These are phyloP conservation scores for Cyanidioschyzon merolae DNA, from an alignment of 23 red algal species.

Conservation along the genomic window DNA sequence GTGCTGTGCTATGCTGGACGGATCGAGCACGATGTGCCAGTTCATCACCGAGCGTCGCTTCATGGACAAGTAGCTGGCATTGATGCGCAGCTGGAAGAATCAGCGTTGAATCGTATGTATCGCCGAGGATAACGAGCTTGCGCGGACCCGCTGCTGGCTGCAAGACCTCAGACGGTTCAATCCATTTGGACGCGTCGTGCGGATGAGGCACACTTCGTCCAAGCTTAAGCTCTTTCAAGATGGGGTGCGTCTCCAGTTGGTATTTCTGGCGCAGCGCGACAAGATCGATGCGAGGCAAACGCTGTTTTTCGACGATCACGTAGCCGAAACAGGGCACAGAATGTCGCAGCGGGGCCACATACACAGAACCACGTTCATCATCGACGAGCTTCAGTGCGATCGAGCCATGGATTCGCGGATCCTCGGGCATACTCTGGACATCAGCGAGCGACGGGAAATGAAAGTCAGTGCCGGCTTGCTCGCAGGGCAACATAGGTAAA, in stretches of 20 bases:
- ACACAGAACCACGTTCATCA: slow-evolving; percentile 31
- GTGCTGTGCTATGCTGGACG: slow-evolving; percentile 67
- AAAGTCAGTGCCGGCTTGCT: not conserved
- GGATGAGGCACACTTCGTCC: not conserved
- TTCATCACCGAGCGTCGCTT: slow-evolving; percentile 60
- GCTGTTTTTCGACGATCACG: slow-evolving; percentile 35
- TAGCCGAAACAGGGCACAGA: slow-evolving; percentile 82
- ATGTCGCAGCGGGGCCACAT: slow-evolving; percentile 57
- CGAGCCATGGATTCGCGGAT: not conserved
- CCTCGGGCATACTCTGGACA: not conserved
- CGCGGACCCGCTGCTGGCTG: slow-evolving; percentile 18
- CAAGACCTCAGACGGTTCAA: slow-evolving; percentile 16
- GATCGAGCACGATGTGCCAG: slow-evolving; percentile 37
- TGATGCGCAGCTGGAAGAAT: slow-evolving; percentile 32
- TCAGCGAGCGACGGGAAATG: not conserved
- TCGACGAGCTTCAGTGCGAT: slow-evolving; percentile 24
- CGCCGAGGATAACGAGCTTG: slow-evolving; percentile 69
- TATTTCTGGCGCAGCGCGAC: not conserved
- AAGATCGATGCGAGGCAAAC: not conserved
- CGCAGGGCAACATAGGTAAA: not conserved
- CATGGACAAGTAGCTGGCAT: slow-evolving; percentile 65
- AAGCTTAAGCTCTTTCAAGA: not conserved
- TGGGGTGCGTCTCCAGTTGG: not conserved
- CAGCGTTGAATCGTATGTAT: slow-evolving; percentile 51
- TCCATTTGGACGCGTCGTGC: not conserved